These are phyloP conservation scores for Dioscorea alata DNA, from an alignment of 106 monocot species.

Conservation along the genomic window DNA sequence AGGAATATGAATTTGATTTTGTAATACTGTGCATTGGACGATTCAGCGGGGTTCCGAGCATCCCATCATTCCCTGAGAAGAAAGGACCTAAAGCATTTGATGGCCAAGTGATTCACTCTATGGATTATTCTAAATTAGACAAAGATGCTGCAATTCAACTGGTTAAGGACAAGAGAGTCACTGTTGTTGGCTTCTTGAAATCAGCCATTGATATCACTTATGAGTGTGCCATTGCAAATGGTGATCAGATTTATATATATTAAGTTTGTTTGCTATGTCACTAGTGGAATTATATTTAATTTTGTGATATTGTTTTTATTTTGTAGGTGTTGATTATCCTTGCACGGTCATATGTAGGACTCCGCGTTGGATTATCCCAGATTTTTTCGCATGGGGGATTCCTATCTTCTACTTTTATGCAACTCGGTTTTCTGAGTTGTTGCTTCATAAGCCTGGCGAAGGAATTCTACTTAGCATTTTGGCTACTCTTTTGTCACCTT, in stretches of 20 bases:
- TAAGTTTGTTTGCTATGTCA: not conserved
- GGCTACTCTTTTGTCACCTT: constrained; percentile 46
- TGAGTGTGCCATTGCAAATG: constrained; percentile 52
- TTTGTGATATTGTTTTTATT: not conserved
- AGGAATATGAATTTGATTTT: constrained; percentile 44
- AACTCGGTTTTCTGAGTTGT: constrained; percentile 56
- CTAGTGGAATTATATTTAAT: not conserved
- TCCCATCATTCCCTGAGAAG: constrained; percentile 42
- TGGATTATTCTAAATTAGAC: constrained; percentile 52
- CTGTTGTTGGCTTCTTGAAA: constrained; percentile 45
- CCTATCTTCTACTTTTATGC: constrained; percentile 32
- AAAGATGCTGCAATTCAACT: constrained; percentile 9
- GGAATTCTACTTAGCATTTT: constrained; percentile 36
- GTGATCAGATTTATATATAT: constrained; percentile 24
- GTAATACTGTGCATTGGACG: constrained; percentile 51
- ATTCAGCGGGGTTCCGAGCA: constrained; percentile 45
- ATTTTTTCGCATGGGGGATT: constrained; percentile 35
- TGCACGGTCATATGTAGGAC: constrained; percentile 56
- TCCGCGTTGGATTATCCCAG: constrained; percentile 33
- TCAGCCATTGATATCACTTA: constrained; percentile 51
- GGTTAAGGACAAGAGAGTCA: constrained; percentile 44
- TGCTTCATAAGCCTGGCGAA: constrained; percentile 63
- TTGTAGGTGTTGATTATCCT: constrained; percentile 36
- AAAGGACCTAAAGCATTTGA: constrained; percentile 51
- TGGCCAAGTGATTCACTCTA: constrained; percentile 54